phyloP scores from a whole-genome alignment of 1,284 basidiomycete species.

The Porodaedalea pini region DNA sequence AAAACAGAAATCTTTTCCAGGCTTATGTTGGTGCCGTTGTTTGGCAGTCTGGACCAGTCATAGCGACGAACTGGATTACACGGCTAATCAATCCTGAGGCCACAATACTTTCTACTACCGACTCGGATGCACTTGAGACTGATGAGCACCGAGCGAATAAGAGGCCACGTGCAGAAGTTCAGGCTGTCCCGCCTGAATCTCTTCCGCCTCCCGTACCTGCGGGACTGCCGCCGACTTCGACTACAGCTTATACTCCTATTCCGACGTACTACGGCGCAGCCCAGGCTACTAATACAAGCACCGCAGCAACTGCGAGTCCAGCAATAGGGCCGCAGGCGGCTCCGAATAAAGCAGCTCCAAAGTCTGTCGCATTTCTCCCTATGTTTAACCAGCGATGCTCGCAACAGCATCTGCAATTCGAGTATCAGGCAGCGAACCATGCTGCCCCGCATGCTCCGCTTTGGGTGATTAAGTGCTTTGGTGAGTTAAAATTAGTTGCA shows the following conservation, averaged over 20 bases:
- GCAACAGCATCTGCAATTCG: slow-evolving; percentile 56
- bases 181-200: background rate
- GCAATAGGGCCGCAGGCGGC: background rate
- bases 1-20: slow-evolving; percentile 54
- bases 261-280: background rate
- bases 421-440: slow-evolving; percentile 53
- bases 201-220: slow-evolving; percentile 2
- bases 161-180: background rate
- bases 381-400: slow-evolving; percentile 68
- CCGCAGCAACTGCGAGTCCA: background rate
- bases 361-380: slow-evolving; percentile 52
- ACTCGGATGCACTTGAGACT: background rate
- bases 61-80: slow-evolving; percentile 57
- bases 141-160: slow-evolving; percentile 5
- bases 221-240: background rate
- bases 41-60: slow-evolving; percentile 47
- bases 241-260: background rate
- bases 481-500: slow-evolving; percentile 42
- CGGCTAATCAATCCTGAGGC: slow-evolving; percentile 45
- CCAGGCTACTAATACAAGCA: background rate
- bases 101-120: slow-evolving; percentile 21
- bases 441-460: slow-evolving; percentile 63
- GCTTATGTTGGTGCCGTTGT: slow-evolving; percentile 68
- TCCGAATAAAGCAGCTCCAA: slow-evolving; percentile 26
- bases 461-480: slow-evolving; percentile 63